Evolutionary conservation across 2,329 filamentous ascomycete species (phyloP), one percentile per base, ranked within the genome.

Genomic region (Aspergillus aculeatus): DNA sequence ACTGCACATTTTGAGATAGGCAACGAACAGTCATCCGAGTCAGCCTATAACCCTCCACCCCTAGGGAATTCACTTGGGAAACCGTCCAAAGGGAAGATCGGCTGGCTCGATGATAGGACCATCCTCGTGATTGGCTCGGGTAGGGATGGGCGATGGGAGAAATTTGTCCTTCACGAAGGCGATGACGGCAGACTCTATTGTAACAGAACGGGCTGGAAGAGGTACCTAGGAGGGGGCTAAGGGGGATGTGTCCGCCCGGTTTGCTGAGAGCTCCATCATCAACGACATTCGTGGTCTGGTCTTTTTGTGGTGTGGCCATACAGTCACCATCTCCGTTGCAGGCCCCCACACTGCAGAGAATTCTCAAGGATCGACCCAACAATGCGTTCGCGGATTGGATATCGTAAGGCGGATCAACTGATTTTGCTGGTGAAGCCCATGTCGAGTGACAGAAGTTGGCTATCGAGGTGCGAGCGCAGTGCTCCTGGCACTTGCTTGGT

Each of bases 81-180:
- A 54, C 88, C 92, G 14, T 84, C 87, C 11, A 96, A 96, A 73
- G 95, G 95, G 0, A 79, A 95, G 7, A 83, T 97, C 58, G 92
- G 92, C 2, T 98, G 96, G 92, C 82, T 87, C 10, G 83, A 86
- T 64, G 90, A 96, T 64, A 80, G 86, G 23, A 90, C 84, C 16
- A 78, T 96, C 11, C 78, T 93, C 1, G 87, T 96, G 0, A 81
- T 96, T 53, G 90, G 92, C 3, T 90, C 91, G 1, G 92, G 92
- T 0, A 83, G 84, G 61, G 90, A 95, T 71, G 89, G 89, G 16
- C 83, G 90, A 54, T 97, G 93, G 92, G 92, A 97, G 78, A 92
- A 89, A 62, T 96, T 96, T 68, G 80, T 88, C 21, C 80, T 96
- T 54, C 82, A 82, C n/a, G 83, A 89, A 57, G 84, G 84, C 14